Percentiles rank a stretch among this genome's conserved stretches.
These are phyloP conservation scores for Astrocystis sublimbata DNA, from an alignment of 495 filamentous ascomycete genomes.

Conservation along the genomic window DNA sequence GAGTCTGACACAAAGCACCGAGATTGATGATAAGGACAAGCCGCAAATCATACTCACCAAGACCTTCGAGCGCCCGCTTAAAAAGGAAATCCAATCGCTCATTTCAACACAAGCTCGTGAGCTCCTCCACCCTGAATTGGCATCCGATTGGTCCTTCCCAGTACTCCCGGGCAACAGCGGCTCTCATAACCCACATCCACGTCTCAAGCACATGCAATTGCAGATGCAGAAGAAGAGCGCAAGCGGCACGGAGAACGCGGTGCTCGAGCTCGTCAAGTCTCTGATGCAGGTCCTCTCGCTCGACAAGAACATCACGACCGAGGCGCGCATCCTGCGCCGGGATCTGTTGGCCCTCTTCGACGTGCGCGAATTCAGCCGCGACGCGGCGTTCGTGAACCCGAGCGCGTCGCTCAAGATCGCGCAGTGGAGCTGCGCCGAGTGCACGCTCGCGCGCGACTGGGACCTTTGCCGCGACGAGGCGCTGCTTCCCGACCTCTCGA, in stretches of 20 bases:
- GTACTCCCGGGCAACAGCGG: constrained; percentile 66
- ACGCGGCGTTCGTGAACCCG: constrained; percentile 85
- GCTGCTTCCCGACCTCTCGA: constrained; percentile 59
- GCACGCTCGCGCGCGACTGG: constrained; percentile 82
- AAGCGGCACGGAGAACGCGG: constrained; percentile 59
- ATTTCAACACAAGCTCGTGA: constrained; percentile 83
- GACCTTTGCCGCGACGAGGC: constrained; percentile 94
- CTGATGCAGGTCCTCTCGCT: constrained; percentile 88
- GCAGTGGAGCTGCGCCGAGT: constrained; percentile 81
- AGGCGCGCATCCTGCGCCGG: constrained; percentile 82
- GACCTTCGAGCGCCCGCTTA: constrained; percentile 82
- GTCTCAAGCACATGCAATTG: constrained; percentile 19
- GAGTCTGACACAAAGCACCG: constrained; percentile 48
- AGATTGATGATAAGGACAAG: constrained; percentile 58
- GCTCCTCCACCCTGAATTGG: constrained; percentile 84
- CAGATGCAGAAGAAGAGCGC: constrained; percentile 36
- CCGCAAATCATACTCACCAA: constrained; percentile 67
- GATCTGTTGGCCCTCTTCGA: constrained; percentile 89
- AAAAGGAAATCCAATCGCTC: constrained; percentile 78
- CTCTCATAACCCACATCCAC: constrained; percentile 48
- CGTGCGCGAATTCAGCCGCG: constrained; percentile 87
- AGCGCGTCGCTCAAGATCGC: constrained; percentile 69
- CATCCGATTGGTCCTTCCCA: constrained; percentile 86
- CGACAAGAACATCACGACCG: constrained; percentile 82
- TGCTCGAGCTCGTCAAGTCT: constrained; percentile 85